Conservation (phyloP, 495 filamentous ascomycete genomes). For the Trichoderma virens region DNA sequence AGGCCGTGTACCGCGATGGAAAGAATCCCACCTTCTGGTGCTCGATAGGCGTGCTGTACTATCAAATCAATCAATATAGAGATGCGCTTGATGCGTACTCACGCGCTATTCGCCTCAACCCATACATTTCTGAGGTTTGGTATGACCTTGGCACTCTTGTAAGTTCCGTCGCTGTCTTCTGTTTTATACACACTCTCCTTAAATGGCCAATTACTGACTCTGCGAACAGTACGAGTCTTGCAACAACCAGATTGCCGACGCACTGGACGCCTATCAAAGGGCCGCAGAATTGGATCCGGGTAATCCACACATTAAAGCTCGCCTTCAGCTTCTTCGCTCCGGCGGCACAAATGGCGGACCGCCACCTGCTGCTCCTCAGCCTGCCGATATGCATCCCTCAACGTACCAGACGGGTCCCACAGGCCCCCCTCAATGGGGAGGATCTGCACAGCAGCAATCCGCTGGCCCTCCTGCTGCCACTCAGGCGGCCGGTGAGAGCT, state of each 20-base stretch:
- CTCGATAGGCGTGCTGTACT: conserved; percentile 98
- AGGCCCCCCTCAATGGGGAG: conserved; percentile 76
- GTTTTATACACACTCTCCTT: conserved; percentile 18
- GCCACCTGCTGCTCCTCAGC: conserved; percentile 43
- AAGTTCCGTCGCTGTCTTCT: conserved; percentile 34
- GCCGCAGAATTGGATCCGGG: conserved; percentile 88
- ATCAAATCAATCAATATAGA: conserved; percentile 99
- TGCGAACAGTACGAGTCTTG: conserved; percentile 83
- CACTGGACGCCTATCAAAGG: conserved; percentile 89
- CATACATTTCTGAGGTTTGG: conserved; percentile 99
- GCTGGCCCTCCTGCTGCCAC: conserved; percentile 15
- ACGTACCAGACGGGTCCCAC: conserved; percentile 68
- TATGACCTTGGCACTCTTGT: conserved; percentile 96
- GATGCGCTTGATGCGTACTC: conserved; percentile 98
- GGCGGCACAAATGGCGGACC: conserved; percentile 65
- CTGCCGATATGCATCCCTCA: conserved; percentile 58
- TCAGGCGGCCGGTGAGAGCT: conserved; percentile 56
- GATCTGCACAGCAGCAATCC: conserved; percentile 49
- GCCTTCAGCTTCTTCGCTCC: conserved; percentile 75
- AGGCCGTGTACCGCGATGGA: conserved; percentile 96
- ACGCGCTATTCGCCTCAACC: conserved; percentile 93
- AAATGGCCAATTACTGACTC: background rate
- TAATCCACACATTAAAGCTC: conserved; percentile 94
- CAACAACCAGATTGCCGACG: conserved; percentile 97
- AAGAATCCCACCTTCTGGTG: conserved; percentile 99